A percentile compares a stretch with the other conserved stretches of the same genome.
Evolutionary conservation across 208 protist genomes (phyloP).

Genomic region (Trypanosoma melophagium): DNA sequence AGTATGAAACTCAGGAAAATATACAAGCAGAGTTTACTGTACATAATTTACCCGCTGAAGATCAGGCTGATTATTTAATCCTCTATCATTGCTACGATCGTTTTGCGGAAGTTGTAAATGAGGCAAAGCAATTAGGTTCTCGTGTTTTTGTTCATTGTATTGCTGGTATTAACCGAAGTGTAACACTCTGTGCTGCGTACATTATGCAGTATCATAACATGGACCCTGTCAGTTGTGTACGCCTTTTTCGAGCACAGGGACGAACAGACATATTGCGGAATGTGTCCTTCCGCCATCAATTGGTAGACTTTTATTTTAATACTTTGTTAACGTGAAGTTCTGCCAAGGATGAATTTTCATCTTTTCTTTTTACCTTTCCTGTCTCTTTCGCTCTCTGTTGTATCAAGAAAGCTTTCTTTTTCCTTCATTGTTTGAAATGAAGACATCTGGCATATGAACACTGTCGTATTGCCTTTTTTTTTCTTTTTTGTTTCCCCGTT

Average conservation of each 20-base stretch:
- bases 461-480: background rate
- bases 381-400: no score
- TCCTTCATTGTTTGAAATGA: constrained; percentile 6
- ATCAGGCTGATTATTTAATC: constrained; percentile 78
- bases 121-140: constrained; percentile 27
- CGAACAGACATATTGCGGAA: constrained; percentile 77
- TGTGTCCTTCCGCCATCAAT: constrained; percentile 73
- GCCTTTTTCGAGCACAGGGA: constrained; percentile 52
- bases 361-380: constrained; percentile 7
- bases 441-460: no score
- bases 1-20: constrained; percentile 36
- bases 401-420: background rate
- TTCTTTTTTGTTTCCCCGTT: constrained; percentile 5
- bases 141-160: constrained; percentile 88
- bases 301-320: constrained; percentile 83
- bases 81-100: constrained; percentile 70
- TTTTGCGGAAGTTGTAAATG: constrained; percentile 60
- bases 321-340: constrained; percentile 20
- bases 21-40: constrained; percentile 44
- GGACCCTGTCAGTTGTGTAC: constrained; percentile 54
- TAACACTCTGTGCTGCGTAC: constrained; percentile 78
- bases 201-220: constrained; percentile 62
- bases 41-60: constrained; percentile 46
- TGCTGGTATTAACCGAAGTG: constrained; percentile 85
- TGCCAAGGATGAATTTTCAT: background rate